Evolutionary conservation across 495 filamentous ascomycete genomes (phyloP), one percentile per base, ranked within the genome.

Genomic region (Penicillium coprophilum): DNA sequence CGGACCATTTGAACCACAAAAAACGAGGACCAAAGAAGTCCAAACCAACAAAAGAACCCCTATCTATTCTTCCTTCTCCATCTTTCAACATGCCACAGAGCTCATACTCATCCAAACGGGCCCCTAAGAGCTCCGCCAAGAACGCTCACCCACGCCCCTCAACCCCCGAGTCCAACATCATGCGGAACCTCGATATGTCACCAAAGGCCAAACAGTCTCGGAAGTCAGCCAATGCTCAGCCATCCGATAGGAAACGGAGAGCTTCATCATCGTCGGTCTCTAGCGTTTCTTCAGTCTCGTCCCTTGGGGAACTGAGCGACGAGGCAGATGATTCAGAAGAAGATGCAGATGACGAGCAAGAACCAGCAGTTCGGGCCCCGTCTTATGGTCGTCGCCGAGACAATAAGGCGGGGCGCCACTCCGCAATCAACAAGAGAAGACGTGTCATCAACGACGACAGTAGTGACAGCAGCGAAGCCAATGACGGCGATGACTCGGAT

Each of bases 371-470:
- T 28, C 64, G 76, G 39, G 76, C 75, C 76, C 79, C 77, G 78
- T 82, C 80, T 74, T 80, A 73, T 71, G 70, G 67, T 47, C 64
- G 68, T 62, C 70, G 71, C 50, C 61, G 70, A 31, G 62, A 71
- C 38, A 71, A 63, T 70, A 80, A 80, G 75, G 63, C 74, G 74
- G 79, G 77, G 66, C 65, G 64, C 41, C 68, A 71, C 59, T 61
- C 66, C 15, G 58, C 64, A 20, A 68, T 70, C 39, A 69, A 59
- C 43, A 79, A 80, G 65, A 74, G 75, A 51, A 80, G 78, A 59
- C 70, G 74, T 55, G 64, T 75, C 31, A 82, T 84, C 6, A 83
- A 88, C 56, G 85, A 91, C 53, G 85, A 87, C 52, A 81, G 80
- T 44, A 88, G 89, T 65, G 85, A 85, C 20, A 66, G 69, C 50